These are phyloP conservation scores for Rhizophora apiculata DNA, from an alignment of 345 rosid species.

Conservation along the genomic window DNA sequence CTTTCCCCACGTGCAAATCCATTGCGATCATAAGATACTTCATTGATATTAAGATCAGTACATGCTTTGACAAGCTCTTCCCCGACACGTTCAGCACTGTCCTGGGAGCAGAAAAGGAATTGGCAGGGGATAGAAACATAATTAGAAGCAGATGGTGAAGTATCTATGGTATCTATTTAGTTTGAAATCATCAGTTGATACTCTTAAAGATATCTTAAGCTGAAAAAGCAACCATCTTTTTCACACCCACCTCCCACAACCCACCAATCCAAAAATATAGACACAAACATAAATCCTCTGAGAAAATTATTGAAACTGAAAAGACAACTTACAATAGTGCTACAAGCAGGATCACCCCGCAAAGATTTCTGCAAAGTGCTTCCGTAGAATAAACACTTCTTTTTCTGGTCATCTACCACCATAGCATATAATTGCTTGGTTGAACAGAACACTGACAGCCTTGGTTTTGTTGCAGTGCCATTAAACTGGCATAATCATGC, in stretches of 20 bases:
- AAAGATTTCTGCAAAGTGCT: slow-evolving; percentile 83
- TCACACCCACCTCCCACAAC: too few species aligned
- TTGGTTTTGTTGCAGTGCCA: slow-evolving; percentile 63
- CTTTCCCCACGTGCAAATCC: slow-evolving; percentile 72
- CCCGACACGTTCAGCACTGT: slow-evolving; percentile 76
- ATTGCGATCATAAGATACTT: slow-evolving; percentile 77
- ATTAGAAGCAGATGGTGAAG: background rate
- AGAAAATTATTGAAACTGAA: too few species aligned
- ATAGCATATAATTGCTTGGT: slow-evolving; percentile 79
- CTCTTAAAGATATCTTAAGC: background rate
- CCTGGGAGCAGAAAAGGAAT: slow-evolving; percentile 38
- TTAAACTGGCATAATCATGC: slow-evolving; percentile 40
- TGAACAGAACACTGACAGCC: slow-evolving; percentile 90
- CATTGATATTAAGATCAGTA: slow-evolving; percentile 53
- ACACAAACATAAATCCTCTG: too few species aligned
- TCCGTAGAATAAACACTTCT: slow-evolving; percentile 70
- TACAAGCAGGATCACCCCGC: slow-evolving; percentile 52
- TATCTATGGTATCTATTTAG: too few species aligned
- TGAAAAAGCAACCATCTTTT: background rate
- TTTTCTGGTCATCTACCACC: slow-evolving; percentile 85
- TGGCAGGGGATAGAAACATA: slow-evolving; percentile 1
- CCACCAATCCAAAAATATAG: background rate
- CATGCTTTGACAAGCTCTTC: slow-evolving; percentile 77
- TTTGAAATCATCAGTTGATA: background rate
- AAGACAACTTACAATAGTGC: slow-evolving; percentile 51